Evolutionary conservation across 2,329 filamentous ascomycete species (phyloP).

Genomic region (Cladosporium sp.): DNA sequence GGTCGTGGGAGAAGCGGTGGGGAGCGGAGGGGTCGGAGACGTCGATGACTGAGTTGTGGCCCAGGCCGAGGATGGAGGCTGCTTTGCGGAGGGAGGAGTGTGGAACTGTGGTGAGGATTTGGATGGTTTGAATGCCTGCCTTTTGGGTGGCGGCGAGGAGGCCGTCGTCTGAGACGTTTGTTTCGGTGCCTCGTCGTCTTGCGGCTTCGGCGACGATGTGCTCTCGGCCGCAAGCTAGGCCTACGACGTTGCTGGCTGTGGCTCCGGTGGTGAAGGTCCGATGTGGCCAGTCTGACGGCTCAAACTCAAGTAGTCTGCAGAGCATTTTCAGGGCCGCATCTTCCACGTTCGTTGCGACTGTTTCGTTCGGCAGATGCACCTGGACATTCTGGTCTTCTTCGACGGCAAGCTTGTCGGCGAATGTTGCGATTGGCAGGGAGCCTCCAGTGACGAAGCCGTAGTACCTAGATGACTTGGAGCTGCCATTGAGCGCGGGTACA

Average conservation of each 20-base stretch:
- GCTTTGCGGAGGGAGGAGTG: constrained; percentile 84
- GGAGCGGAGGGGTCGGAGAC: constrained; percentile 50
- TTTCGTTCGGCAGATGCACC: constrained; percentile 73
- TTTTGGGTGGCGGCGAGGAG: constrained; percentile 58
- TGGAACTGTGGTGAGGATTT: constrained; percentile 71
- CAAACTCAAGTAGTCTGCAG: constrained; percentile 58
- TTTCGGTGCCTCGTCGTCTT: constrained; percentile 17
- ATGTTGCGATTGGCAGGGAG: constrained; percentile 67
- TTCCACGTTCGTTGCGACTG: constrained; percentile 70
- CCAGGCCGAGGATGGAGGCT: constrained; percentile 73
- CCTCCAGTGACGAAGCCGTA: constrained; percentile 89
- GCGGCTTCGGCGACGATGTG: constrained; percentile 48
- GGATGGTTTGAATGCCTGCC: constrained; percentile 61
- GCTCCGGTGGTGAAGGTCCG: constrained; percentile 73
- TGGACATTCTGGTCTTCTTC: constrained; percentile 76
- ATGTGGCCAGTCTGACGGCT: constrained; percentile 56
- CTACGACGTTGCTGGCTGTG: constrained; percentile 60
- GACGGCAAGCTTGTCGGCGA: constrained; percentile 79
- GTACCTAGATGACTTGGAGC: constrained; percentile 62
- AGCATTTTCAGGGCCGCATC: constrained; percentile 65
- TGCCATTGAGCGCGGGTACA: constrained; percentile 56
- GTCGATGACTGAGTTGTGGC: constrained; percentile 60
- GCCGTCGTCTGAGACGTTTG: constrained; percentile 62
- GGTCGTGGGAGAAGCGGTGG: constrained; percentile 63
- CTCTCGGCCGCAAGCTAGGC: constrained; percentile 66